Evolutionary conservation across 2,329 filamentous ascomycete species (phyloP).

Genomic region (Colletotrichum neosansevieriae): DNA sequence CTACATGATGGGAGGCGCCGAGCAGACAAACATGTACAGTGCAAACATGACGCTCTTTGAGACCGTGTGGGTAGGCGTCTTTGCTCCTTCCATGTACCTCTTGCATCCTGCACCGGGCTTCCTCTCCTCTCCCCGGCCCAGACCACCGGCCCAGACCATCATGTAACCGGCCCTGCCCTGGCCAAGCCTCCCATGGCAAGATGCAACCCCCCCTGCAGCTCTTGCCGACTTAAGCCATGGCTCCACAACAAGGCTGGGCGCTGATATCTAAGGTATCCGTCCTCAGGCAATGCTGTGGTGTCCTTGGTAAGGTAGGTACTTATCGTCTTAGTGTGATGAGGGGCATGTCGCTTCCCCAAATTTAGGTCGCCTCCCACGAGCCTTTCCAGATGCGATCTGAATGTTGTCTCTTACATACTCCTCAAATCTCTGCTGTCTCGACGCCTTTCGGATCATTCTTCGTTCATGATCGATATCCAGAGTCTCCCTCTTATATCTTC

Average conservation of each 20-base stretch:
- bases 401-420: constrained; percentile 19
- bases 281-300: background rate
- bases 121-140: background rate
- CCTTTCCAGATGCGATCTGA: constrained; percentile 1
- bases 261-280: constrained; percentile 9
- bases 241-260: constrained; percentile 14
- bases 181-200: background rate
- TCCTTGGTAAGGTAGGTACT: background rate
- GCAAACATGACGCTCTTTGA: background rate
- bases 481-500: constrained; percentile 14
- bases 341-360: constrained; percentile 12
- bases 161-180: constrained; percentile 7
- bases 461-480: background rate
- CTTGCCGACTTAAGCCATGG: background rate
- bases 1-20: background rate
- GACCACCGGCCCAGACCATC: constrained; percentile 6
- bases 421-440: background rate
- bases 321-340: constrained; percentile 6
- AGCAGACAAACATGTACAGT: constrained; percentile 12
- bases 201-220: constrained; percentile 12
- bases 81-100: background rate
- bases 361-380: constrained; percentile 8
- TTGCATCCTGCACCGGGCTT: background rate
- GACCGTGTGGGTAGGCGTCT: background rate
- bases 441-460: background rate